Base-by-base conservation (phyloP, 2,329 filamentous ascomycete species). In the Clarireedia monteithiana region DNA sequence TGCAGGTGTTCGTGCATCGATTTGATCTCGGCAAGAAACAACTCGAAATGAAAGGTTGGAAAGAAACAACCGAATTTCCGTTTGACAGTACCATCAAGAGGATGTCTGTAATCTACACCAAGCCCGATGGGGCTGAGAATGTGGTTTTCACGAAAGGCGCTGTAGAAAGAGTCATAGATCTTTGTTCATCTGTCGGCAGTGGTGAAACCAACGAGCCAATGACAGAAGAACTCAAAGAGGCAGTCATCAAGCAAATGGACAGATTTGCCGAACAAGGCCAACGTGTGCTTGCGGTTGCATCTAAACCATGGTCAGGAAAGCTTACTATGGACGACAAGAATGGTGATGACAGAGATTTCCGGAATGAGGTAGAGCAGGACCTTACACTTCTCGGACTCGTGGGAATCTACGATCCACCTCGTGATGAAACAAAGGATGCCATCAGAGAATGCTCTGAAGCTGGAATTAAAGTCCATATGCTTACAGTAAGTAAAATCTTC, bases 401-500 rank as follows among this genome's bases (percentile, higher is more conserved):
- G 40, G 81, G 75, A 10, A 80, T 84, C 49, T 76, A 82, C 30
- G 81, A 85, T 63, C 81, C 81, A 23, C 79, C 80, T 24, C 74
- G 81, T 50, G 75, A 79, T 27, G 82, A 84, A 62, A 83, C 84
- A 34, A 77, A 80, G 0, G 74, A 74, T 12, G 81, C 83, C 1
- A 73, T 84, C 27, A 72, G 74, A n/a, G 87, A 79, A 0, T 74
- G 90, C 15, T 79, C 86, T 12, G 75, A 80, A 1, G 88, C 88
- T 4, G 85, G 85, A 1, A 86, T 91, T 53, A 76, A 84, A n/a
- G 83, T 90, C 30, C 85, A 88, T 69, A 91, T 91, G 87, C 87
- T 81, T 26, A 57, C 55, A 15, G 54, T 48, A 9, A 52, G 23
- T 36, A 46, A 2, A 15, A 38, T 23, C 24, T 55, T 27, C 48